Evolutionary conservation across 2,329 filamentous ascomycete species (phyloP), one percentile per base, ranked within the genome.

Genomic region (Aureobasidium musti): DNA sequence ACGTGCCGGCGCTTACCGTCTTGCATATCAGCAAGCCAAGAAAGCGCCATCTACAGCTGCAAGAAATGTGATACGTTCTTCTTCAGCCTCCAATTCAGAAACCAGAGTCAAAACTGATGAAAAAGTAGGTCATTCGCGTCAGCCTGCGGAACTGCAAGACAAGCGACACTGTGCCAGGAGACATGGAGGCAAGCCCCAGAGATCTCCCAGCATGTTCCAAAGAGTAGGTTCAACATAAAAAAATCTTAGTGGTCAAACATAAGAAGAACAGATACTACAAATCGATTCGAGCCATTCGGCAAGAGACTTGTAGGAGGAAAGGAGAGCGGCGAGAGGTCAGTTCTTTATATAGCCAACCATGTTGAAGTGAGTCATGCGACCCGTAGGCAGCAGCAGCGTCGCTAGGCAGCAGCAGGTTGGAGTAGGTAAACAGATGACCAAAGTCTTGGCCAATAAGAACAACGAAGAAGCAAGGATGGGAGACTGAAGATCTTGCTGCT

Each of bases 191-290:
- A n/a, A 11, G 39, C 54, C 7, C 39, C 39, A 59, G 54, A 59
- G 39, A 33, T 45, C 54, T 59, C 54, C 54, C 7, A 59, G 39
- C 54, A 14, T 7, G 39, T 59, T 59, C 54, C 23, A 59, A 59
- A 59, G 54, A 59, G 2, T 59, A 26, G 54, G 54, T 59, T 59
- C 54, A 59, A 59, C 54, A 45, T 21, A 45, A 57, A 57, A 35
- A 59, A 33, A 8, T 59, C 54, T 59, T 59, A 45, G 54, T 33
- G 54, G 54, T 59, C 26, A 59, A 59, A 59, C 54, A 59, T 45
- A 59, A 59, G 54, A 59, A 59, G 54, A 59, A 59, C 54, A 59
- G 54, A 59, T 59, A 59, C 54, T 59, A 59, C 54, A 30, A 30
- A 23, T 59, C 45, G 54, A 59, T 59, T 26, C 21, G 14, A 59